Evolutionary conservation across 768 basidiomycete species (phyloP), one percentile per base, ranked within the genome.

Genomic region (Auricularia sp.): DNA sequence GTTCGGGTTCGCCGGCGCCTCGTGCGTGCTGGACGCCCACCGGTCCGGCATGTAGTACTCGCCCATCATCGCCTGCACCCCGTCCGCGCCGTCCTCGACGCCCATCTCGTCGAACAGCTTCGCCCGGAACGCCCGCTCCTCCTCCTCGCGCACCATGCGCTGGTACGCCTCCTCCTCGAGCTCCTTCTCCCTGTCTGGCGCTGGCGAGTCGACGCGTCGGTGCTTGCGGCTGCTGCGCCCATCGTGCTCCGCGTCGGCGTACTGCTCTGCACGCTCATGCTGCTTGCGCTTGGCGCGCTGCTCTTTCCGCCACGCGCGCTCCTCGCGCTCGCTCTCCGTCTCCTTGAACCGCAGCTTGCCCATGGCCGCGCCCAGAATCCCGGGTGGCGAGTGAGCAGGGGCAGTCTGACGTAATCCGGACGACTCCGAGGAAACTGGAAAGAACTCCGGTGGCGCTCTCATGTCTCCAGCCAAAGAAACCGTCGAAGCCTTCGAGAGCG

Each of bases 11-110:
- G 74, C 68, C 70, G 66, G 63, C 67, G 65, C 44, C 70, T 59
- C 64, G 51, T 70, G 58, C 61, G 64, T 70, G 63, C 76, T 71
- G 47, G 71, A 69, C 3, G 72, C 67, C 16, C 90, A 92, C 47
- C 90, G 81, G 68, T 82, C 78, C 3, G 91, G 92, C 2, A 93
- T 77, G 72, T 90, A 89, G 72, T 84, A 89, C 58, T 83, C 80
- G 67, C 87, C 90, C 68, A 91, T 76, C 43, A 76, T 79, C 3
- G 86, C 78, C 71, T 88, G 82, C 47, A 91, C 70, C 2, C 78
- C 78, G 66, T 88, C 86, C 36, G 90, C 71, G 51, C 84, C 78
- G 65, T 87, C 86, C 33, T 72, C 90, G 36, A 91, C 88, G 56
- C 80, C 87, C 70, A 88, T 77, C 10, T 87, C 88, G 56, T 80